phyloP scores from a whole-genome alignment of 2,329 filamentous ascomycete genomes.

The Trichoderma sp. region DNA sequence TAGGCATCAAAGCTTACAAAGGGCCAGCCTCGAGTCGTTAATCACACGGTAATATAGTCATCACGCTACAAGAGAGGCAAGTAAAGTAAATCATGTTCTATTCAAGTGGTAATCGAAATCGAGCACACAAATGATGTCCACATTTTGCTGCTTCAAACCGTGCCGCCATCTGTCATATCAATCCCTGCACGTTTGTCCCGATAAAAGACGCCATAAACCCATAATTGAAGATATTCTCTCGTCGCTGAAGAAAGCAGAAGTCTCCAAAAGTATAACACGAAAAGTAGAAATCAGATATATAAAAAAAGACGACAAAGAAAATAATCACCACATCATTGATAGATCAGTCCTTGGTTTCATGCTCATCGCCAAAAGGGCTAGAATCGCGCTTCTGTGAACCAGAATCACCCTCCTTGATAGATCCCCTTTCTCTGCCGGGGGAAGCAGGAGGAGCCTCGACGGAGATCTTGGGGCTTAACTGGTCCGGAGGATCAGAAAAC shows the following conservation, averaged over 20 bases:
- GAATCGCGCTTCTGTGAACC: constrained; percentile 31
- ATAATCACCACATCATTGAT: constrained; percentile 16
- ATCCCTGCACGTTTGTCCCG: constrained; percentile 27
- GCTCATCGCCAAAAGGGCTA: constrained; percentile 58
- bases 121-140: constrained; percentile 25
- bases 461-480: constrained; percentile 24
- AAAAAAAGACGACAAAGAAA: not conserved
- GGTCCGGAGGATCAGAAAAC: constrained; percentile 54
- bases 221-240: constrained; percentile 24
- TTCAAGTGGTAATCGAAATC: constrained; percentile 22
- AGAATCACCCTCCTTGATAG: constrained; percentile 25
- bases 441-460: not conserved
- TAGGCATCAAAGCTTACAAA: not conserved
- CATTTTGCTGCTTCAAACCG: constrained; percentile 23
- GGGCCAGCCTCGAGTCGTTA: not conserved
- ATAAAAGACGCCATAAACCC: constrained; percentile 30
- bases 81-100: constrained; percentile 26
- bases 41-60: too few relatives aligned
- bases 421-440: not conserved
- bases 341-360: constrained; percentile 50
- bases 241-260: constrained; percentile 24
- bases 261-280: constrained; percentile 28
- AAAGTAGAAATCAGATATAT: constrained; percentile 12
- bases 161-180: constrained; percentile 31
- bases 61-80: not conserved